Evolutionary conservation across 2,329 filamentous ascomycete species (phyloP).

Genomic region (Penicillium occitanis): DNA sequence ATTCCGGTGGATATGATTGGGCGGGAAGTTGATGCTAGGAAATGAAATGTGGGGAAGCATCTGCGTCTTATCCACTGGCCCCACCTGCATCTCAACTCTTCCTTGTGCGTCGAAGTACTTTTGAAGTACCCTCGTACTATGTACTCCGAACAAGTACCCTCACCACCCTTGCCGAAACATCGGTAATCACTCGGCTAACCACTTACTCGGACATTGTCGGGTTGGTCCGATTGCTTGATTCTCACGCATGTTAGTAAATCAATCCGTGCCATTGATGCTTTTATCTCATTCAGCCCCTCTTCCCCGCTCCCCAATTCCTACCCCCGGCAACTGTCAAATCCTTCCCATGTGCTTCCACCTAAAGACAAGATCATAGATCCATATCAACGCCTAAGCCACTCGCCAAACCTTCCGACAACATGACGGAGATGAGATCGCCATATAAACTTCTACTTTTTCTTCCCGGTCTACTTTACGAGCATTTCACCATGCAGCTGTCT

Average conservation of each 20-base stretch:
- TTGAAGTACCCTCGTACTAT: background rate
- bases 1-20: background rate
- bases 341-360: background rate
- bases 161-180: background rate
- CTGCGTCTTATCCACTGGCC: background rate
- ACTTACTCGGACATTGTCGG: background rate
- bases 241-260: background rate
- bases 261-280: background rate
- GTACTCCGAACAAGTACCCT: background rate
- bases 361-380: background rate
- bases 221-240: background rate
- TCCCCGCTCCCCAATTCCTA: background rate
- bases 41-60: background rate
- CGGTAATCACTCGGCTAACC: background rate
- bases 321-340: background rate
- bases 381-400: background rate
- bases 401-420: background rate
- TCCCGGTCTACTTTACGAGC: background rate
- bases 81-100: background rate
- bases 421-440: background rate
- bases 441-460: background rate
- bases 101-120: background rate
- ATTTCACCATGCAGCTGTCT: background rate
- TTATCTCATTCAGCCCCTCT: background rate
- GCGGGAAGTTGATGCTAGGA: background rate